A percentile compares a stretch with the other conserved stretches of the same genome.
phyloP scores from a whole-genome alignment of 73 alveolate genomes.

The Breviolum minutum region DNA sequence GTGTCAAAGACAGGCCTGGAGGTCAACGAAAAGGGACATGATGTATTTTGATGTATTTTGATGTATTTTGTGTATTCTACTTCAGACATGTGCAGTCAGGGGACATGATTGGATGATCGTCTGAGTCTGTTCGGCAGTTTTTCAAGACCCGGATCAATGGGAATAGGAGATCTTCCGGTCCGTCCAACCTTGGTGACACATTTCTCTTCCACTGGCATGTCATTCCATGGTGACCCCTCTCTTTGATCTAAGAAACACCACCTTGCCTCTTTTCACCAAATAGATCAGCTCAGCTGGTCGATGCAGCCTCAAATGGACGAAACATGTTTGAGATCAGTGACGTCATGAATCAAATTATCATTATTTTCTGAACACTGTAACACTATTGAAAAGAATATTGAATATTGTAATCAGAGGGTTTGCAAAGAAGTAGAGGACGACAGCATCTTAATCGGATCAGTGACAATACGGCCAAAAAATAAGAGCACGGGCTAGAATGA shows the following conservation, averaged over 20 bases:
- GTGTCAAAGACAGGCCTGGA: constrained; percentile 48
- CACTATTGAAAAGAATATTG: too few relatives aligned
- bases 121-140: constrained; percentile 44
- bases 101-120: constrained; percentile 74
- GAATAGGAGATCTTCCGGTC: constrained; percentile 54
- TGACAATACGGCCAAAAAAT: too few relatives aligned
- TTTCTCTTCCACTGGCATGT: background rate
- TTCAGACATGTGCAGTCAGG: background rate
- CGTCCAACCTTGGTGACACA: constrained; percentile 36
- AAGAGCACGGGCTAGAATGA: too few relatives aligned
- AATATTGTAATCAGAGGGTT: too few relatives aligned
- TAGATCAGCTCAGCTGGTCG: constrained; percentile 79
- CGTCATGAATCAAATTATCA: too few relatives aligned
- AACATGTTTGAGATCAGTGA: too few relatives aligned
- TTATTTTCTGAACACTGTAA: too few relatives aligned
- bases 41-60: background rate
- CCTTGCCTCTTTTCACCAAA: constrained; percentile 10
- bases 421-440: too few relatives aligned
- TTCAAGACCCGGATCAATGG: constrained; percentile 64
- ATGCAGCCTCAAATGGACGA: background rate
- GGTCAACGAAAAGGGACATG: background rate
- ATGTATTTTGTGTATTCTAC: too few relatives aligned
- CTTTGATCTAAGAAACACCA: background rate
- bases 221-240: background rate
- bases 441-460: too few relatives aligned